phyloP scores from a whole-genome alignment of 2,329 filamentous ascomycete species.

The Sporothrix inflata region DNA sequence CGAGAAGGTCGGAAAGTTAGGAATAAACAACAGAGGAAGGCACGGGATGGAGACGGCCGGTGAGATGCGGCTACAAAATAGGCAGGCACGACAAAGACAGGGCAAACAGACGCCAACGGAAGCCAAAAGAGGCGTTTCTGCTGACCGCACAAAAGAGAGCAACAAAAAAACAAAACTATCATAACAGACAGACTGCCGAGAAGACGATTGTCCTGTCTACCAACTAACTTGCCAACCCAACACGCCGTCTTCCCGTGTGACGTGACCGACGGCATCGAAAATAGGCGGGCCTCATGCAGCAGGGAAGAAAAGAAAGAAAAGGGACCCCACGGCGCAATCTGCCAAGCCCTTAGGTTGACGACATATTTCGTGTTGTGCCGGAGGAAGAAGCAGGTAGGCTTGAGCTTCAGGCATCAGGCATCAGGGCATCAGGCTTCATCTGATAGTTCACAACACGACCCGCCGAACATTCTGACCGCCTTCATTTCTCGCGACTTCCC shows the following conservation, averaged over 20 bases:
- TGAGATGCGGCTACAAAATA: neutral
- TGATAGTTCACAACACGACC: neutral
- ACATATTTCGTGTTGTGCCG: constrained; percentile 6
- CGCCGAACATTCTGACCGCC: neutral
- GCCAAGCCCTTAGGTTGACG: constrained; percentile 2
- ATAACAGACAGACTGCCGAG: neutral
- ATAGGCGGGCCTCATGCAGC: constrained; percentile 9
- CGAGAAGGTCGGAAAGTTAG: neutral
- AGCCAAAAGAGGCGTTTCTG: too few relatives aligned
- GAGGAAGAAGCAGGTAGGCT: neutral
- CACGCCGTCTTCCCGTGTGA: neutral
- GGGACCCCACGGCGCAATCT: neutral
- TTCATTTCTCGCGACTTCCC: constrained; percentile 1
- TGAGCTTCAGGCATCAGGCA: neutral
- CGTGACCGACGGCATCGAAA: neutral
- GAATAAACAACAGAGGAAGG: neutral
- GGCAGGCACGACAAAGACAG: constrained; percentile 7
- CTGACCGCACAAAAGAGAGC: too few relatives aligned
- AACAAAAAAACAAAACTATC: neutral
- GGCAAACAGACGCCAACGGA: neutral
- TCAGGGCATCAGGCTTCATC: constrained; percentile 10
- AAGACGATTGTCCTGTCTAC: neutral
- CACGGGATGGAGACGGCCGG: neutral
- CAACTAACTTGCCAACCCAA: neutral
- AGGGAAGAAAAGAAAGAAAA: neutral